A percentile compares a stretch with the other conserved stretches of the same genome.
These are phyloP conservation scores for Epichloe sp. DNA, from an alignment of 2,329 filamentous ascomycete genomes.

Conservation along the genomic window DNA sequence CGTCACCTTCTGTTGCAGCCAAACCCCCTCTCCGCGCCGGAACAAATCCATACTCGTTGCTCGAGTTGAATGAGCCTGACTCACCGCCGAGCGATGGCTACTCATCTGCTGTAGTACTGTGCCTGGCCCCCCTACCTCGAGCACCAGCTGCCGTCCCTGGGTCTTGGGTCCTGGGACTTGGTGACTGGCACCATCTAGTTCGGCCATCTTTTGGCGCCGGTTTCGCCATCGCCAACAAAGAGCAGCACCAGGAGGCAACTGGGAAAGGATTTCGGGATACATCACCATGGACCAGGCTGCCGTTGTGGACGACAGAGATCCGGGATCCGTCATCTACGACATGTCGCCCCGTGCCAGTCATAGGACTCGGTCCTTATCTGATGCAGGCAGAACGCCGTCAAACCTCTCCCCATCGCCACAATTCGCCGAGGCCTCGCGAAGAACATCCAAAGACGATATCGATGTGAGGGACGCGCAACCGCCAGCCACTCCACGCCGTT, in stretches of 20 bases:
- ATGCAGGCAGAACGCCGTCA: constrained; percentile 43
- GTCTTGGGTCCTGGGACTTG: neutral
- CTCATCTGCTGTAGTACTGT: neutral
- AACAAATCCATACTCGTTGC: too few species aligned
- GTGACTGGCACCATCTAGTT: neutral
- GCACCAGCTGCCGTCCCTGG: neutral
- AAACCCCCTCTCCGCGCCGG: too few species aligned
- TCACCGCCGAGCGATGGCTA: neutral
- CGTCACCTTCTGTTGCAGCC: too few species aligned
- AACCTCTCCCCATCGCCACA: constrained; percentile 45
- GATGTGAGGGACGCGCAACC: constrained; percentile 30
- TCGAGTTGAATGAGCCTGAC: neutral
- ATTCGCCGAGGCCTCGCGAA: constrained; percentile 39
- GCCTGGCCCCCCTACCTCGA: neutral
- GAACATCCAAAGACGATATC: constrained; percentile 55
- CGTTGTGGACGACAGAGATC: constrained; percentile 17
- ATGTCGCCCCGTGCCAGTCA: constrained; percentile 25
- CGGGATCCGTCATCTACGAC: constrained; percentile 6
- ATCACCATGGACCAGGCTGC: constrained; percentile 18
- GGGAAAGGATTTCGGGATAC: neutral
- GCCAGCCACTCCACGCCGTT: constrained; percentile 62
- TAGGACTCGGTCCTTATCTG: constrained; percentile 52
- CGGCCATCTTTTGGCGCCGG: neutral
- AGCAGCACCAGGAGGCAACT: neutral
- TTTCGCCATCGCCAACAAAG: neutral